These are phyloP conservation scores for Magnolia sinica DNA, from an alignment of 164 flowering plant species.

Conservation along the genomic window DNA sequence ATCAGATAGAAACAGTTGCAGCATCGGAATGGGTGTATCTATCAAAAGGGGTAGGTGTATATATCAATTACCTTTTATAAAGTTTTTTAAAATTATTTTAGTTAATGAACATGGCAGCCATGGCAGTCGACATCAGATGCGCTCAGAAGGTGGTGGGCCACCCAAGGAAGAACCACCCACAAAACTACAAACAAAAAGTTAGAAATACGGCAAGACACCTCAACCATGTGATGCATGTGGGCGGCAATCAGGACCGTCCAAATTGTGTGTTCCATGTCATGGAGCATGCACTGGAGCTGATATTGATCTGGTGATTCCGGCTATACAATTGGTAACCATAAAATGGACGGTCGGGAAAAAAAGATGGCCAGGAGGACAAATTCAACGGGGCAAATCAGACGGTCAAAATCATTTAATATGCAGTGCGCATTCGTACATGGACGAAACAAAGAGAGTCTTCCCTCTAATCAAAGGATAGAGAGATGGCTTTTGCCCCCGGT, in stretches of 20 bases:
- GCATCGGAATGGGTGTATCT: background rate
- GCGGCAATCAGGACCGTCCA: background rate
- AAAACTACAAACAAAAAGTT: background rate
- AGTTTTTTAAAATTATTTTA: background rate
- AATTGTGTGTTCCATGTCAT: background rate
- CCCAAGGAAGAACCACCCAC: background rate
- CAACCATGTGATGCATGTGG: background rate
- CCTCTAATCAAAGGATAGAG: no score
- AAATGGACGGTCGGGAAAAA: no score
- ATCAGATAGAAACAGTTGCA: background rate
- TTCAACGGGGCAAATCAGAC: no score
- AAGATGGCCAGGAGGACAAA: no score
- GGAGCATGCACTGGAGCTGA: no score
- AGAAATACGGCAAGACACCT: background rate
- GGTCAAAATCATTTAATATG: no score
- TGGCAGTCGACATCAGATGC: conserved; percentile 5
- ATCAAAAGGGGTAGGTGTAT: background rate
- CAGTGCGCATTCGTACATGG: no score
- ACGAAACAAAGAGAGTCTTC: no score
- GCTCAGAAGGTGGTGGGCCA: background rate
- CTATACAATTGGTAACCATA: no score
- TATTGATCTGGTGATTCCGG: no score
- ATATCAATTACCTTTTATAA: background rate
- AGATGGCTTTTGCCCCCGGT: no score
- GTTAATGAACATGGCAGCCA: conserved; percentile 2